These are phyloP conservation scores for Colletotrichum acutatum DNA, from an alignment of 2,329 filamentous ascomycete genomes.

Conservation along the genomic window DNA sequence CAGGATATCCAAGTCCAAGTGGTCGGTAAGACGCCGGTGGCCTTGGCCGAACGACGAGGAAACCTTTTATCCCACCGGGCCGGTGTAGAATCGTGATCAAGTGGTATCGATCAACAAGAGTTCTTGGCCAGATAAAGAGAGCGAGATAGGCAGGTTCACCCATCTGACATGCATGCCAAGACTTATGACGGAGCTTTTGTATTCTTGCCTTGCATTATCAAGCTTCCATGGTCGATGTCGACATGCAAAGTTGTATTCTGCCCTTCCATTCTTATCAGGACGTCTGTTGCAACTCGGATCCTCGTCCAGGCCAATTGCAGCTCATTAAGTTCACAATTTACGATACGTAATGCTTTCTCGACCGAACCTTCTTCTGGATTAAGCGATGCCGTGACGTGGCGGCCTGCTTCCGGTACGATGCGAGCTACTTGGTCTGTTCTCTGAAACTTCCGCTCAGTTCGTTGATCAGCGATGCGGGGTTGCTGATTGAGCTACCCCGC, in stretches of 20 bases:
- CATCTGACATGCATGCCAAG: conserved; percentile 16
- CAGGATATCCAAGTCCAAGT: background rate
- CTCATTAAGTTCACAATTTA: background rate
- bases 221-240: background rate
- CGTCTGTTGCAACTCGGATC: background rate
- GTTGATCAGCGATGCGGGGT: background rate
- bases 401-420: background rate
- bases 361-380: background rate
- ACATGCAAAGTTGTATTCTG: background rate
- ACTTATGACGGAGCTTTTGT: background rate
- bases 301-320: background rate
- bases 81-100: background rate
- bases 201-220: background rate
- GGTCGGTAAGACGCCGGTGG: background rate
- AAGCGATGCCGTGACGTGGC: background rate
- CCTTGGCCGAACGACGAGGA: background rate
- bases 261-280: background rate
- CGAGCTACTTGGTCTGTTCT: background rate
- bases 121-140: background rate
- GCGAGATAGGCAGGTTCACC: background rate
- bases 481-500: background rate
- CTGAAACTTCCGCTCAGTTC: background rate
- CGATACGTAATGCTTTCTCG: background rate
- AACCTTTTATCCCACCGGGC: background rate
- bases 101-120: background rate